These are phyloP conservation scores for Mortierella sp. DNA, from an alignment of 371 early-diverging fungal species.

Conservation along the genomic window DNA sequence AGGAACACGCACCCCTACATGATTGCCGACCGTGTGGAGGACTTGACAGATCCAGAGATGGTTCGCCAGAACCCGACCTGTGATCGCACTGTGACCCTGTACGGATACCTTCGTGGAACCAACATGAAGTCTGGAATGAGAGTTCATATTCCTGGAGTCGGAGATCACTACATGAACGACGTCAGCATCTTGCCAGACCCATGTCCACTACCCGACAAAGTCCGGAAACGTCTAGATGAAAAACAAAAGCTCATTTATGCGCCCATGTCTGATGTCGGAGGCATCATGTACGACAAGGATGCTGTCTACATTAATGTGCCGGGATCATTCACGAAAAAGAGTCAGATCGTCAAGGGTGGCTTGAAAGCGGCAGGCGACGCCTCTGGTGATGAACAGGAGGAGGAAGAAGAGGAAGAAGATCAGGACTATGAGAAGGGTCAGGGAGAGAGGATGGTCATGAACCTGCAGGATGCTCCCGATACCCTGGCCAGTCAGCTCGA, in stretches of 20 bases:
- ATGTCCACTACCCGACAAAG: slow-evolving; percentile 94
- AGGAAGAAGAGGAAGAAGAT: slow-evolving; percentile 40
- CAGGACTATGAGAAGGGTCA: slow-evolving; percentile 61
- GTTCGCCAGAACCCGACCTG: slow-evolving; percentile 84
- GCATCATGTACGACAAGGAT: slow-evolving; percentile 98
- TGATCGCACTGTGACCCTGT: slow-evolving; percentile 93
- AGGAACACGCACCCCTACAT: slow-evolving; percentile 96
- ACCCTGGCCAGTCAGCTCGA: slow-evolving; percentile 85
- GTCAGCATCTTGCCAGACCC: slow-evolving; percentile 90
- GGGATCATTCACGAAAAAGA: slow-evolving; percentile 82
- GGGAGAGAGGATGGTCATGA: slow-evolving; percentile 93
- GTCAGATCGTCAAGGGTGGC: slow-evolving; percentile 44
- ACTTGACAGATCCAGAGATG: slow-evolving; percentile 92
- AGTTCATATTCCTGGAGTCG: slow-evolving; percentile 96
- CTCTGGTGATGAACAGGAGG: slow-evolving; percentile 43
- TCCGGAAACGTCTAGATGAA: slow-evolving; percentile 87
- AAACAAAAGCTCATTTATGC: slow-evolving; percentile 96
- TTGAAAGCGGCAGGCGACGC: slow-evolving; percentile 55
- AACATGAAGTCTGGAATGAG: slow-evolving; percentile 85
- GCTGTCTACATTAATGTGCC: slow-evolving; percentile 97
- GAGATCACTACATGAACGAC: slow-evolving; percentile 85
- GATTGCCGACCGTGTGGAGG: slow-evolving; percentile 96
- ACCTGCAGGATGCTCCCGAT: slow-evolving; percentile 85
- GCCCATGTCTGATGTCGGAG: slow-evolving; percentile 98
- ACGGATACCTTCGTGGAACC: slow-evolving; percentile 96